Percentiles rank a stretch among this genome's conserved stretches.
phyloP scores from a whole-genome alignment of 306 rosid genomes.

The Malus sylvestris region DNA sequence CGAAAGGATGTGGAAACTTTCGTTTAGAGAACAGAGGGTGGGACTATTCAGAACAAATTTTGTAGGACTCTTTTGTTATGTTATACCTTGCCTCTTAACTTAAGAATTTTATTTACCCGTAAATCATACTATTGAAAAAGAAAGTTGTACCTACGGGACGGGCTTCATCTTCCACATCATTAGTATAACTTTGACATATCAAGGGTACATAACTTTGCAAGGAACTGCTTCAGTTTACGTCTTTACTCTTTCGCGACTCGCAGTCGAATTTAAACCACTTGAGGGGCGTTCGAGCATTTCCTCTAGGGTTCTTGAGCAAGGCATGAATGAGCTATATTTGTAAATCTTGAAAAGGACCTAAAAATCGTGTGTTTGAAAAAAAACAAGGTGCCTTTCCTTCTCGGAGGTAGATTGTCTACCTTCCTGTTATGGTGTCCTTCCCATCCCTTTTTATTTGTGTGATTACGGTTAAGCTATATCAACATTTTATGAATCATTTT shows the following conservation, averaged over 20 bases:
- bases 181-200: not conserved
- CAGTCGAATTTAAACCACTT: too few species aligned
- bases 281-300: not conserved
- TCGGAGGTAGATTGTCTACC: too few species aligned
- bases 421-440: too few species aligned
- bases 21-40: constrained; percentile 15
- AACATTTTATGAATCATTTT: too few species aligned
- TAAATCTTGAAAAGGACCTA: too few species aligned
- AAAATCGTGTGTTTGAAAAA: too few species aligned
- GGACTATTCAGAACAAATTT: constrained; percentile 21
- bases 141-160: constrained; percentile 3
- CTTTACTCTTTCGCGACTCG: not conserved
- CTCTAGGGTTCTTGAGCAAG: not conserved
- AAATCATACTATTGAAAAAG: not conserved
- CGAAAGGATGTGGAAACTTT: constrained; percentile 10
- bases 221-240: not conserved
- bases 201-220: not conserved
- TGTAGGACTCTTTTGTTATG: constrained; percentile 22
- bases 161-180: not conserved
- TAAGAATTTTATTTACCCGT: not conserved
- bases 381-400: too few species aligned
- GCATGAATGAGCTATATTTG: too few species aligned
- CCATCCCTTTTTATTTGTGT: too few species aligned
- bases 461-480: too few species aligned
- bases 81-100: not conserved